Base-by-base conservation (phyloP, 2,329 filamentous ascomycete genomes). In the Diaporthe destruens region DNA sequence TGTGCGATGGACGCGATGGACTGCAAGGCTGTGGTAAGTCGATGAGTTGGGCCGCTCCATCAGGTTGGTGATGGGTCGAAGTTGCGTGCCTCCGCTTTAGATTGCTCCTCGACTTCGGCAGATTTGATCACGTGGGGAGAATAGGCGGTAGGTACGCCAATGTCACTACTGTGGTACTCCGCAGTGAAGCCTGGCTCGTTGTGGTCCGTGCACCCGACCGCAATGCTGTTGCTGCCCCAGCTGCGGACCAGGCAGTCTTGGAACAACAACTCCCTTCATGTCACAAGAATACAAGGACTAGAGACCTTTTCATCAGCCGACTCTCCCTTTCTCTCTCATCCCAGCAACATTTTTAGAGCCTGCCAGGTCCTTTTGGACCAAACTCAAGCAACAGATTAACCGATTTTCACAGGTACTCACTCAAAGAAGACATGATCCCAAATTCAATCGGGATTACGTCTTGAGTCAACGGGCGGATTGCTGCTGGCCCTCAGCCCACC, bases 61-160 rank as follows among this genome's bases (percentile, higher is more conserved):
- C 57, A 25, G 55, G 42, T 29, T 70, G 61, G 47, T 70, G 68
- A 70, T 61, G 68, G 53, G 68, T 59, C 18, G 68, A 70, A 70
- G 68, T 70, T 61, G 55, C 55, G 20, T 55, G 68, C 34, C 68
- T 70, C 68, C 68, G 56, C 68, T 70, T 54, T 61, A 55, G 55
- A 70, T 53, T 61, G 68, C 68, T 70, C 55, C 68, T 70, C 55
- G 39, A 51, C 56, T 61, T 70, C 68, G 68, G 68, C 68, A 70
- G 68, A 70, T 70, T 51, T 70, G 68, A 54, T 70, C 68, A 70
- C 68, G 68, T 70, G 68, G n/a, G 36, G 23, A 29, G 14, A 42
- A 6, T 25, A 32, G 34, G 32, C n/a, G n/a, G 68, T 54, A 68
- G 32, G 47, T 53, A 2, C 8, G 7, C 1, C 16, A 47, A 18